A percentile compares a stretch with the other conserved stretches of the same genome.
phyloP scores from a whole-genome alignment of 768 basidiomycete genomes.

The Tylopilus plumbeoviolaceoides region DNA sequence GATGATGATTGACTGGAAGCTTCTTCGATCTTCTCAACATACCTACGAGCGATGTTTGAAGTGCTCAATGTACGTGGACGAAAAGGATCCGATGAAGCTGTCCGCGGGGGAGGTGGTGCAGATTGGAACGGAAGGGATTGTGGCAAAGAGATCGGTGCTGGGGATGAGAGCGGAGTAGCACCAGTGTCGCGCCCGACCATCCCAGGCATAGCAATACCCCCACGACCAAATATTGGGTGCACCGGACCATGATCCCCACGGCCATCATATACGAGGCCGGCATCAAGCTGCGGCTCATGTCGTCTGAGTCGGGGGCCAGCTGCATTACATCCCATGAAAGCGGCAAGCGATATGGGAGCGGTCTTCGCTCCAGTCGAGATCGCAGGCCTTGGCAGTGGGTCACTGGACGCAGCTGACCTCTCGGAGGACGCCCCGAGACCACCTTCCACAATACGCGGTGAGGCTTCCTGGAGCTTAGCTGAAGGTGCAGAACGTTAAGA shows the following conservation, averaged over 20 bases:
- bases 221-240: slow-evolving; percentile 74
- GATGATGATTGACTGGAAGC: slow-evolving; percentile 30
- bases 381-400: slow-evolving; percentile 12
- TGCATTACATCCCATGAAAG: slow-evolving; percentile 78
- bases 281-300: slow-evolving; percentile 69
- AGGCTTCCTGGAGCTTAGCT: slow-evolving; percentile 24
- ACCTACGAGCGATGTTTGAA: slow-evolving; percentile 31
- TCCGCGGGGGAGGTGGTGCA: slow-evolving; percentile 2
- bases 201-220: slow-evolving; percentile 75
- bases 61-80: slow-evolving; percentile 34
- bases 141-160: slow-evolving; percentile 1
- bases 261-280: slow-evolving; percentile 64
- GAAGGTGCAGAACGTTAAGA: slow-evolving; percentile 1
- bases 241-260: slow-evolving; percentile 47
- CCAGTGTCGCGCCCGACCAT: slow-evolving; percentile 36
- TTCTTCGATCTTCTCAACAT: slow-evolving; percentile 38
- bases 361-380: slow-evolving; percentile 25
- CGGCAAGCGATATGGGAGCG: slow-evolving; percentile 66
- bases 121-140: slow-evolving; percentile 3
- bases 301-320: slow-evolving; percentile 70
- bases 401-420: slow-evolving; percentile 1
- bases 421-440: slow-evolving; percentile 10
- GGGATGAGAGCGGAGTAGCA: slow-evolving; percentile 4
- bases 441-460: slow-evolving; percentile 4
- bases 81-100: slow-evolving; percentile 10